Percentiles rank a stretch among this genome's conserved stretches.
phyloP scores from a whole-genome alignment of 2,329 filamentous ascomycete species.

The Sporothrix brunneoviolacea region DNA sequence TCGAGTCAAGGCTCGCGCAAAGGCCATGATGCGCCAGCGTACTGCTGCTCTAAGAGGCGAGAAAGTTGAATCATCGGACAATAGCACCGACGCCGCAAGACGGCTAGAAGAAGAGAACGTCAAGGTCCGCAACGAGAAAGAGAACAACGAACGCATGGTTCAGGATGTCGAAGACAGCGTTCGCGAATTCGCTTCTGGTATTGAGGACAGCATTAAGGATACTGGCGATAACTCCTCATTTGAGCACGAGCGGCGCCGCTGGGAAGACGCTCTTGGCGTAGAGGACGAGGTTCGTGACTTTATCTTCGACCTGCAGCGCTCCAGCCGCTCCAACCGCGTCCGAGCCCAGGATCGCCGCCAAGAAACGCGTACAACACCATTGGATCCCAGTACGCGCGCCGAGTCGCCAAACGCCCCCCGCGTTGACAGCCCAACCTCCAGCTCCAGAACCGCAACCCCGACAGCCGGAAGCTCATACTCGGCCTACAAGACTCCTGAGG shows the following conservation, averaged over 20 bases:
- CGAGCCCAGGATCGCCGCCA: constrained; percentile 51
- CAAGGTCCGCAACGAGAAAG: constrained; percentile 73
- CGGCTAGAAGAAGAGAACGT: constrained; percentile 84
- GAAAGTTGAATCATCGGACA: constrained; percentile 61
- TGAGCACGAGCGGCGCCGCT: constrained; percentile 86
- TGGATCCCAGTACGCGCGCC: background rate
- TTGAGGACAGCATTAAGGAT: constrained; percentile 84
- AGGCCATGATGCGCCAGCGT: constrained; percentile 97
- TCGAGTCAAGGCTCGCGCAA: constrained; percentile 86
- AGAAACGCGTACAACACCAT: constrained; percentile 29
- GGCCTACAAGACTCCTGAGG: constrained; percentile 83
- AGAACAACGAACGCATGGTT: constrained; percentile 95
- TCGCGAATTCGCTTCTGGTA: constrained; percentile 72
- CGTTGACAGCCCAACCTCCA: constrained; percentile 12
- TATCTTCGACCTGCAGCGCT: constrained; percentile 90
- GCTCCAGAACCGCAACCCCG: constrained; percentile 43
- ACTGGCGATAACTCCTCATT: constrained; percentile 66
- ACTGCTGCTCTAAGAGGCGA: constrained; percentile 87
- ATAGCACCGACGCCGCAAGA: constrained; percentile 72
- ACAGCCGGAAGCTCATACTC: constrained; percentile 61
- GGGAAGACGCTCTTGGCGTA: constrained; percentile 93
- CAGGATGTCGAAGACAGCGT: constrained; percentile 95
- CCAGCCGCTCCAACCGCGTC: constrained; percentile 69
- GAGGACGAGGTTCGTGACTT: constrained; percentile 97
- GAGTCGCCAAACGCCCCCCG: constrained; percentile 27